phyloP scores from a whole-genome alignment of 192 early-diverging fungal species.

The Umbelopsis sp. region DNA sequence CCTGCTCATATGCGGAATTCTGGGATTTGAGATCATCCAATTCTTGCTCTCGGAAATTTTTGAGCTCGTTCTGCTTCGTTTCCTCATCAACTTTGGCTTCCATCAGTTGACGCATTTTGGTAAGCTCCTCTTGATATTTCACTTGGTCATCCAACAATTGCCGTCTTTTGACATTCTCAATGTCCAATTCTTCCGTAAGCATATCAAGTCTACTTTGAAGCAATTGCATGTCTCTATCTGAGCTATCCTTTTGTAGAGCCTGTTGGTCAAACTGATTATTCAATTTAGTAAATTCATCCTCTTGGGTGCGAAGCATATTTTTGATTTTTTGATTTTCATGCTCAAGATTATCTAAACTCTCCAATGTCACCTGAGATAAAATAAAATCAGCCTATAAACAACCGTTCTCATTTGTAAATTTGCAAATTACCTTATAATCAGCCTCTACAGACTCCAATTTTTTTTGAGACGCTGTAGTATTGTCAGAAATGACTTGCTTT shows the following conservation, averaged over 20 bases:
- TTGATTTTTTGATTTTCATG: not conserved
- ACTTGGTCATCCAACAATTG: not conserved
- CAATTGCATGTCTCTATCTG: not conserved
- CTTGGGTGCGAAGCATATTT: not conserved
- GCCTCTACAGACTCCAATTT: not conserved
- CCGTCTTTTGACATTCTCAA: conserved; percentile 7
- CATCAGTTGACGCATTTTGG: not conserved
- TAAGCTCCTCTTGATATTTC: not conserved
- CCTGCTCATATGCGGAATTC: not conserved
- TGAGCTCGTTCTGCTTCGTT: not conserved
- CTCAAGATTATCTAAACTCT: not conserved
- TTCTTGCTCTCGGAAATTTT: not conserved
- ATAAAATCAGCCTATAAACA: not conserved
- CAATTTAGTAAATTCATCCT: not conserved
- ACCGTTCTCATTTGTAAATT: not conserved
- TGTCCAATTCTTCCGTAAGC: not conserved
- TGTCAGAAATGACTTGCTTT: not conserved
- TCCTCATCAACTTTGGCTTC: conserved; percentile 6
- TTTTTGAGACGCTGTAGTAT: not conserved
- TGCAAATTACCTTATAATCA: not conserved
- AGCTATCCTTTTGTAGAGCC: not conserved
- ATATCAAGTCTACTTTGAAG: not conserved
- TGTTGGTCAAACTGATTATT: not conserved
- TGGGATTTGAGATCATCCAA: not conserved
- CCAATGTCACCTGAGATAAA: not conserved